Evolutionary conservation across 148 eudicot species (phyloP).

Genomic region (Arctostaphylos glauca): DNA sequence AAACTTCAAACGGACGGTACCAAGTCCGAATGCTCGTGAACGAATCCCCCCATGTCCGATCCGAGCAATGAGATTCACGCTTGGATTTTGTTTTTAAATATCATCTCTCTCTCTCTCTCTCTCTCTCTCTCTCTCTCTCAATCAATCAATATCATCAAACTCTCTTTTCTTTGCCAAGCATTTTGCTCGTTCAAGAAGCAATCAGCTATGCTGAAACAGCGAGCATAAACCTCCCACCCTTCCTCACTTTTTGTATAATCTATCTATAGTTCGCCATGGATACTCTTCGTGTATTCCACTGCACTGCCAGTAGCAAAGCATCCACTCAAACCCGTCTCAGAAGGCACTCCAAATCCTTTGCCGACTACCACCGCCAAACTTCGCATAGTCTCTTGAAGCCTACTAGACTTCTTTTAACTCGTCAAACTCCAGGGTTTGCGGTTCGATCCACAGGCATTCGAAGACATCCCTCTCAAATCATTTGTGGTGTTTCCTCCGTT

Average conservation of each 20-base stretch:
- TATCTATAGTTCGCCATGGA: conserved; percentile 25
- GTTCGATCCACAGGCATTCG: conserved; percentile 10
- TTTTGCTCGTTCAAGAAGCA: no score
- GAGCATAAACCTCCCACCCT: not conserved
- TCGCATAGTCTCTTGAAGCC: conserved; percentile 14
- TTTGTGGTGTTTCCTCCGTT: conserved; percentile 34
- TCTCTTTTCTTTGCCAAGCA: no score
- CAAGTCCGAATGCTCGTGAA: no score
- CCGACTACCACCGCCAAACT: not conserved
- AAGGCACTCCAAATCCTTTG: conserved; percentile 23
- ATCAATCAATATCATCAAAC: no score
- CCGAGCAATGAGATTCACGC: no score
- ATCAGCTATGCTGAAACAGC: no score
- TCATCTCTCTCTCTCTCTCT: not conserved
- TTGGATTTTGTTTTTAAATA: no score
- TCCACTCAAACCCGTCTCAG: conserved; percentile 9
- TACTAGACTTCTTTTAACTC: not conserved
- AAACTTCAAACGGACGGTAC: no score
- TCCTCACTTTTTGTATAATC: not conserved
- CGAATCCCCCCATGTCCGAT: no score
- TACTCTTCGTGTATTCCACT: conserved; percentile 30
- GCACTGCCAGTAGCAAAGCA: conserved; percentile 14
- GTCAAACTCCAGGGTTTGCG: conserved; percentile 9
- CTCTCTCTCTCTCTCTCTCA: not conserved
- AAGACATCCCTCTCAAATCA: conserved; percentile 5